Conservation (phyloP, 148 eudicot genomes). For the Persicaria maculosa region DNA sequence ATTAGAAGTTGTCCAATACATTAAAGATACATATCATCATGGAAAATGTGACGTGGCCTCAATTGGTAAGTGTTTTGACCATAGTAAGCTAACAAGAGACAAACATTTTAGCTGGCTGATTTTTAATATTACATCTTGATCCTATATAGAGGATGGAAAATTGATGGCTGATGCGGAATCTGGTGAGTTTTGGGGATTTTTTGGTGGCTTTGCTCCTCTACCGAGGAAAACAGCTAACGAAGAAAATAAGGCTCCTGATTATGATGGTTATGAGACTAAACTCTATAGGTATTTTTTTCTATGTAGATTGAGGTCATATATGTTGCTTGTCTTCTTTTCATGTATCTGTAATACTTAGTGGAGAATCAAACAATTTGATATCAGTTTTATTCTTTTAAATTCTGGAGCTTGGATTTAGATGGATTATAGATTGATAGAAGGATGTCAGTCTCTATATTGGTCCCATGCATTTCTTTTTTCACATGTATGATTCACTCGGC, state of each 20-base stretch:
- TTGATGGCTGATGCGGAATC: constrained; percentile 94
- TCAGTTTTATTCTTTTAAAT: background rate
- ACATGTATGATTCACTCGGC: background rate
- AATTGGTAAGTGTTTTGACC: constrained; percentile 49
- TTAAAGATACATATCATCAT: constrained; percentile 87
- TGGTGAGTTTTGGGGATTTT: constrained; percentile 98
- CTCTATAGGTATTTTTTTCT: constrained; percentile 51
- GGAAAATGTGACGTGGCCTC: constrained; percentile 95
- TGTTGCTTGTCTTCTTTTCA: background rate
- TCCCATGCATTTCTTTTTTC: background rate
- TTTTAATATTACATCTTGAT: constrained; percentile 6
- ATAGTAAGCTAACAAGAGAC: background rate
- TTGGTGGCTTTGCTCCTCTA: constrained; percentile 99
- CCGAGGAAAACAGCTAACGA: constrained; percentile 72
- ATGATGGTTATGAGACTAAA: constrained; percentile 31
- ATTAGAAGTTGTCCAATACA: constrained; percentile 86
- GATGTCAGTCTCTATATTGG: background rate
- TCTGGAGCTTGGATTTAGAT: background rate
- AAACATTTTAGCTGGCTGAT: background rate
- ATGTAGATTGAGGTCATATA: background rate
- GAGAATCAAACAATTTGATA: background rate
- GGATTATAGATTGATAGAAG: background rate
- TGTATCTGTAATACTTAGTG: background rate
- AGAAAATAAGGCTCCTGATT: constrained; percentile 35
- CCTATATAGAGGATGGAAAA: constrained; percentile 76